phyloP scores from a whole-genome alignment of 208 protist genomes.

The Acanthamoeba sp. region DNA sequence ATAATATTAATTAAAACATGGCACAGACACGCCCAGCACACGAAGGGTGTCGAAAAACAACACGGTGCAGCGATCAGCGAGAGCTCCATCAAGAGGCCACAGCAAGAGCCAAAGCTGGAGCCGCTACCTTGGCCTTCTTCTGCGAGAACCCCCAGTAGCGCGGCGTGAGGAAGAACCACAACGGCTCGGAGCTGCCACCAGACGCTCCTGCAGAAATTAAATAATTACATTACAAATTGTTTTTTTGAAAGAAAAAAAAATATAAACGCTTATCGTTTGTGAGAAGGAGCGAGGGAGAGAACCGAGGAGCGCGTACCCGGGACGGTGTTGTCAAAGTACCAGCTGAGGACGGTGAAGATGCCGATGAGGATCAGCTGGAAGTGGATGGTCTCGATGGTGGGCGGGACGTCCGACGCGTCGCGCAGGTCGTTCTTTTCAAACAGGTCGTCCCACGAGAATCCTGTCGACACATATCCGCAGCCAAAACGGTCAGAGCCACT shows the following conservation, averaged over 20 bases:
- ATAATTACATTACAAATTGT: background rate
- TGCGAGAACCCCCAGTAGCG: constrained; percentile 79
- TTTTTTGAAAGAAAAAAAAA: background rate
- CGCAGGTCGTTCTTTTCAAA: background rate
- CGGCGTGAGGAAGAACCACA: constrained; percentile 81
- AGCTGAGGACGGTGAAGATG: constrained; percentile 50
- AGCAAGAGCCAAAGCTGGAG: too few species aligned
- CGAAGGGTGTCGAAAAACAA: too few species aligned
- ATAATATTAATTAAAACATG: too few species aligned
- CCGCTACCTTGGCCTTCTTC: background rate
- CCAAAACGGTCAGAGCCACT: too few species aligned
- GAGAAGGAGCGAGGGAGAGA: background rate
- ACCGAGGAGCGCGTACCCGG: background rate
- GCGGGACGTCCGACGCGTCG: background rate
- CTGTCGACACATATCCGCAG: background rate
- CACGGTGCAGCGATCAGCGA: too few species aligned
- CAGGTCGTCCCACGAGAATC: constrained; percentile 57
- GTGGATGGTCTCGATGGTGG: constrained; percentile 60
- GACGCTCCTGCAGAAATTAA: background rate
- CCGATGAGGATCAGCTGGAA: constrained; percentile 32
- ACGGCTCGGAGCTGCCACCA: constrained; percentile 69
- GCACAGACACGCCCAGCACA: too few species aligned
- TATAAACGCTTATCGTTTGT: background rate
- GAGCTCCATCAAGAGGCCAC: background rate
- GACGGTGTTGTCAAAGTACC: constrained; percentile 71